A percentile compares a stretch with the other conserved stretches of the same genome.
These are phyloP conservation scores for Lentinula raphanica DNA, from an alignment of 768 basidiomycete species.

Conservation along the genomic window DNA sequence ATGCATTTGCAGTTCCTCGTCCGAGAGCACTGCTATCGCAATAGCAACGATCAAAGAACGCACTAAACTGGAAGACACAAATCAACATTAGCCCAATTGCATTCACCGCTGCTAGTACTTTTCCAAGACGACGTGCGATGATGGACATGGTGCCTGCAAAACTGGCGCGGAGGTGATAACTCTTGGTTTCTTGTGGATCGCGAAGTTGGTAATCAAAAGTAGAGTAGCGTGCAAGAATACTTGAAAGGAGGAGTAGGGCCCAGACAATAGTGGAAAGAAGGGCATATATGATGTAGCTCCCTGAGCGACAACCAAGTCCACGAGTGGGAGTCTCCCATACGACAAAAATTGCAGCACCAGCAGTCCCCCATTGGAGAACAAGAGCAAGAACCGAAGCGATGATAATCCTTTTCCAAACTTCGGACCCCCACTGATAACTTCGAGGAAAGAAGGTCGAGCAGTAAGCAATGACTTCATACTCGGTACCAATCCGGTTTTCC, in stretches of 20 bases:
- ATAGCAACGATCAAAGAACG: conserved; percentile 29
- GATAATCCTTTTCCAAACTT: conserved; percentile 19
- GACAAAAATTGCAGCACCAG: conserved; percentile 21
- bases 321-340: conserved; percentile 26
- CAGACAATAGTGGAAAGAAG: conserved; percentile 23
- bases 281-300: conserved; percentile 25
- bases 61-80: conserved; percentile 28
- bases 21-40: conserved; percentile 31
- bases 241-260: conserved; percentile 25
- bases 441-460: conserved; percentile 10
- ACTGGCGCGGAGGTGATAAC: background rate
- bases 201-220: background rate
- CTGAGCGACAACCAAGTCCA: conserved; percentile 31
- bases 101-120: conserved; percentile 24
- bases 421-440: conserved; percentile 16
- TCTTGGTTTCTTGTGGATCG: background rate
- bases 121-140: conserved; percentile 24
- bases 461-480: conserved; percentile 16
- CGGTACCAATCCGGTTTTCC: conserved; percentile 15
- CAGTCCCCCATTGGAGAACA: conserved; percentile 28
- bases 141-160: conserved; percentile 19
- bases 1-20: conserved; percentile 18
- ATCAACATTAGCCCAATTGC: conserved; percentile 24
- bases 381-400: conserved; percentile 25
- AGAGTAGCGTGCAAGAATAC: conserved; percentile 9